Conservation (phyloP, 345 rosid genomes). For the Jatropha curcas region DNA sequence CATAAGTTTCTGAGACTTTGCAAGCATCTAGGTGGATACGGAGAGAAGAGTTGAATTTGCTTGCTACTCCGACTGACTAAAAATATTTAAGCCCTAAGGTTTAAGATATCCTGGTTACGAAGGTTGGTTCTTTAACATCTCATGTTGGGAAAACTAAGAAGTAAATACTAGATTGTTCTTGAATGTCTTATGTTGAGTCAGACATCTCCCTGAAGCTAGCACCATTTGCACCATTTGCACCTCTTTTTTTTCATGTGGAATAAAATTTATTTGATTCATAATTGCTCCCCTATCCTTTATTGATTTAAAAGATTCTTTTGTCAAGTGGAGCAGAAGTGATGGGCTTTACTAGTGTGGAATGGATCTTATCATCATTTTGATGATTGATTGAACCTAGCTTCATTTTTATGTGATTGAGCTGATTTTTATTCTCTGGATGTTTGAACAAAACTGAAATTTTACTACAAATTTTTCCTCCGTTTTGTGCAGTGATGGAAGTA, state of each 20-base stretch:
- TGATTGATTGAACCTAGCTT: not conserved
- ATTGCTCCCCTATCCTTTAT: not conserved
- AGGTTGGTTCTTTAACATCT: not conserved
- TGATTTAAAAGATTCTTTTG: not conserved
- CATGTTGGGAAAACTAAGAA: not conserved
- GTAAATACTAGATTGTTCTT: not conserved
- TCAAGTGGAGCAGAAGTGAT: not conserved
- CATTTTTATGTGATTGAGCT: not conserved
- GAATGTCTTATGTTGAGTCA: not conserved
- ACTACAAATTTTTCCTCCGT: slow-evolving; percentile 1
- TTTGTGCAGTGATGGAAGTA: slow-evolving; percentile 48
- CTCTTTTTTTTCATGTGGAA: too few species aligned
- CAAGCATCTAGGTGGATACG: not conserved
- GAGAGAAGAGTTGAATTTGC: not conserved
- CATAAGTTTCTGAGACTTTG: not conserved
- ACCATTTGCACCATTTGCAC: not conserved
- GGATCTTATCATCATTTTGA: not conserved
- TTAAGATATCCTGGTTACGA: not conserved
- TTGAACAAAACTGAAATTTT: not conserved
- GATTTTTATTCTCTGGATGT: not conserved
- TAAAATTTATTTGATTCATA: not conserved
- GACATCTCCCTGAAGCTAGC: not conserved
- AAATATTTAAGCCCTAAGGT: not conserved
- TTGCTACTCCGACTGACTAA: not conserved
- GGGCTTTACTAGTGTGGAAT: slow-evolving; percentile 1